phyloP scores from a whole-genome alignment of 352 stramenopile species.

The Phytopythium delawarense region DNA sequence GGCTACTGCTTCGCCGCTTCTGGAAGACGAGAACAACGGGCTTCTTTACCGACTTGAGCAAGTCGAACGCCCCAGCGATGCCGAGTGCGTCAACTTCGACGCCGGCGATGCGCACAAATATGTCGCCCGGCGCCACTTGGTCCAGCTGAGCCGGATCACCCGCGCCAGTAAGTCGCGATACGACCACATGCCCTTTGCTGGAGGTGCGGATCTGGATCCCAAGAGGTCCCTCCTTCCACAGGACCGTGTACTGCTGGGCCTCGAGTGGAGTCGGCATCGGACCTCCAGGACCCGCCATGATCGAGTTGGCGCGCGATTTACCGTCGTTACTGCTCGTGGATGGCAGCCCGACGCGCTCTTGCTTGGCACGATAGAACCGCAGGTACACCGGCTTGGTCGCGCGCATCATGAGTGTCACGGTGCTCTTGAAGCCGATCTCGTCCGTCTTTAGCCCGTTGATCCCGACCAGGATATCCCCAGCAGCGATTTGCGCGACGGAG shows the following conservation, averaged over 20 bases:
- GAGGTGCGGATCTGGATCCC: conserved; percentile 82
- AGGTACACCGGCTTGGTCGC: conserved; percentile 75
- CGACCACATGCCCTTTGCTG: conserved; percentile 53
- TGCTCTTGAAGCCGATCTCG: conserved; percentile 77
- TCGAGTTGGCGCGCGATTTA: conserved; percentile 11
- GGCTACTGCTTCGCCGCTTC: conserved; percentile 20
- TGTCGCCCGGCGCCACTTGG: conserved; percentile 57
- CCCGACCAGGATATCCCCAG: conserved; percentile 59
- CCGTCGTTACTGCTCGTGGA: conserved; percentile 16
- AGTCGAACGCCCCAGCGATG: conserved; percentile 70
- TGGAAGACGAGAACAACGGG: conserved; percentile 80
- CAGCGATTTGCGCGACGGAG: conserved; percentile 63
- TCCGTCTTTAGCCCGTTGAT: conserved; percentile 75
- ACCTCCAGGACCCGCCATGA: not conserved
- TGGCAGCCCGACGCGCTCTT: conserved; percentile 9
- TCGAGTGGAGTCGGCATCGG: conserved; percentile 17
- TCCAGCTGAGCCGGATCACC: conserved; percentile 44
- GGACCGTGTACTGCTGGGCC: conserved; percentile 61
- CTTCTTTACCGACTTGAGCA: conserved; percentile 76
- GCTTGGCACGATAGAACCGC: conserved; percentile 46
- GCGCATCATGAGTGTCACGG: conserved; percentile 68
- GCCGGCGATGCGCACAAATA: conserved; percentile 72
- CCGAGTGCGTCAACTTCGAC: conserved; percentile 66
- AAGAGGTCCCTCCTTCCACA: conserved; percentile 72
- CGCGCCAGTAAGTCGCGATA: conserved; percentile 69